Conservation (phyloP, 352 stramenopile genomes). For the Pythium guiyangense region DNA sequence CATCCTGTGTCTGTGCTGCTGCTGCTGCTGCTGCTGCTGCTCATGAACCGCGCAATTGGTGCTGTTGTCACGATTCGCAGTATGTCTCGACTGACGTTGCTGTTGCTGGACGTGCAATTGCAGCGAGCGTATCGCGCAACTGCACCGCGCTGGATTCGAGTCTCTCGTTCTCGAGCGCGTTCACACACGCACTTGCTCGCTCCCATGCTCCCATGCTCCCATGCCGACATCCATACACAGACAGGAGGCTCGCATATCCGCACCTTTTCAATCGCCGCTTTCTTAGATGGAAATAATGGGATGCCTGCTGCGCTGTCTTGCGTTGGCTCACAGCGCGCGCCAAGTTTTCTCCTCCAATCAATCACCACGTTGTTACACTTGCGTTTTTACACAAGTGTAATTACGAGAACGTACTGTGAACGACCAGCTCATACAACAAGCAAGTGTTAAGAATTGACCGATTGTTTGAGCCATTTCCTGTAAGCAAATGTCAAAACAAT, state of each 20-base stretch:
- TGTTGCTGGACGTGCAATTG: not conserved
- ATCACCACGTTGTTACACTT: constrained; percentile 29
- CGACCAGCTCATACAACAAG: no score
- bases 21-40: no score
- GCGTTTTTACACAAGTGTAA: constrained; percentile 11
- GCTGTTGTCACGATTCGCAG: no score
- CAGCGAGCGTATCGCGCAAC: not conserved
- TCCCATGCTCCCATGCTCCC: not conserved
- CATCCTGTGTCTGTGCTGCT: not conserved
- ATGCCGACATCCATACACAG: no score
- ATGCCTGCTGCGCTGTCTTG: constrained; percentile 20
- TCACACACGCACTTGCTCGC: not conserved
- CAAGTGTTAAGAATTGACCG: no score
- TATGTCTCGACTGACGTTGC: no score
- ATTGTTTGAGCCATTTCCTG: no score
- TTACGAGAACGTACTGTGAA: no score
- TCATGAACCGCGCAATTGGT: no score
- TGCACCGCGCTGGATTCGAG: no score
- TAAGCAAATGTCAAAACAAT: no score
- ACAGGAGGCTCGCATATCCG: constrained; percentile 5
- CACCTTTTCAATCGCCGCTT: constrained; percentile 58
- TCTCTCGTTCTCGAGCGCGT: no score
- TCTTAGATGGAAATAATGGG: constrained; percentile 87
- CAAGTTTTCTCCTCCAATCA: constrained; percentile 72
- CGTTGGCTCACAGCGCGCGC: constrained; percentile 6